These are phyloP conservation scores for Sistotremastrum niveocremeum DNA, from an alignment of 768 basidiomycete species.

Conservation along the genomic window DNA sequence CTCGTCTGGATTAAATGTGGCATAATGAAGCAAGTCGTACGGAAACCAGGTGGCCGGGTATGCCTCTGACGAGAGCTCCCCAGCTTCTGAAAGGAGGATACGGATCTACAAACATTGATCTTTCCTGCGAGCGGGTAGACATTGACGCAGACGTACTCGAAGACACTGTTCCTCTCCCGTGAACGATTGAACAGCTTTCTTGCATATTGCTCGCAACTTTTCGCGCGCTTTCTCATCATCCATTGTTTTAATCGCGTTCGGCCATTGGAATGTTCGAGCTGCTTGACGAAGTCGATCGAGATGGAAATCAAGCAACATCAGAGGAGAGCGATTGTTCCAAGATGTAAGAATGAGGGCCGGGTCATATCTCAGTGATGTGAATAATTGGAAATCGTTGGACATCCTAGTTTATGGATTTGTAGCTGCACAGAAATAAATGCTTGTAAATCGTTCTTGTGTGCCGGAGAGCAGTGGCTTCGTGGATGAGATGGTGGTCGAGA, in stretches of 20 bases:
- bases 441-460: no score
- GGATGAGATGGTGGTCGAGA: no score
- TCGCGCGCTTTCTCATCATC: slow-evolving; percentile 17
- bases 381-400: slow-evolving; percentile 15
- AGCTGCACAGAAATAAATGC: no score
- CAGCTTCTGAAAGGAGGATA: slow-evolving; percentile 17
- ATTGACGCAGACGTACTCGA: slow-evolving; percentile 19
- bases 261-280: slow-evolving; percentile 39
- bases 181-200: slow-evolving; percentile 23
- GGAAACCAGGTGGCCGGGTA: slow-evolving; percentile 19
- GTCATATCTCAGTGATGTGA: slow-evolving; percentile 53
- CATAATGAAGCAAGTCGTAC: not conserved
- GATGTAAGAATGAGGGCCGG: slow-evolving; percentile 24
- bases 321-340: slow-evolving; percentile 54
- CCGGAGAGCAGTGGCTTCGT: no score
- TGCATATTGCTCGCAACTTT: slow-evolving; percentile 30
- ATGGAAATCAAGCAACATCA: slow-evolving; percentile 50
- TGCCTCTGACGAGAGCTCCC: slow-evolving; percentile 11
- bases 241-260: slow-evolving; percentile 19
- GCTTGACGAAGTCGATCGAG: slow-evolving; percentile 44
- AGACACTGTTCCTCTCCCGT: not conserved
- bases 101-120: slow-evolving; percentile 30
- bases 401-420: no score
- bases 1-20: not conserved
- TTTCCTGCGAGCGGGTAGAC: slow-evolving; percentile 10